A percentile compares a stretch with the other conserved stretches of the same genome.
These are phyloP conservation scores for Dactylonectria macrodidyma DNA, from an alignment of 2,329 filamentous ascomycete species.

Conservation along the genomic window DNA sequence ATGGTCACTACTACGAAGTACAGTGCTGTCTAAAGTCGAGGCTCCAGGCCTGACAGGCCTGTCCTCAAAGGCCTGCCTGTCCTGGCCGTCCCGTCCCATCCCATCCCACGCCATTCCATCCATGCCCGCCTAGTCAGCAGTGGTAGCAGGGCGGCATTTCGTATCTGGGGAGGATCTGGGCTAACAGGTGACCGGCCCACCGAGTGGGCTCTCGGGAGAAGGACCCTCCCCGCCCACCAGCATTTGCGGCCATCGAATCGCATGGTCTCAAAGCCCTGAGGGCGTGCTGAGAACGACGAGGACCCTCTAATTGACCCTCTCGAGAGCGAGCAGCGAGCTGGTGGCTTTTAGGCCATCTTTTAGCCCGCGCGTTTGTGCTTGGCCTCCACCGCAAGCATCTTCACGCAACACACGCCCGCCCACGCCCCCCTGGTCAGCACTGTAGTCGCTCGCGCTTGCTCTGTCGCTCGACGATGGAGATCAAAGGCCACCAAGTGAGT, in stretches of 20 bases:
- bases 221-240: constrained; percentile 34
- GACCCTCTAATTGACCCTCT: constrained; percentile 40
- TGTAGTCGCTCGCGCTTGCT: constrained; percentile 15
- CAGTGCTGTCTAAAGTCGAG: neutral
- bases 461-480: constrained; percentile 3
- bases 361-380: constrained; percentile 41
- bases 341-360: constrained; percentile 37
- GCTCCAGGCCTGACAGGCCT: neutral
- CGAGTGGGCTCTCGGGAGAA: constrained; percentile 41
- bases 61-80: constrained; percentile 1
- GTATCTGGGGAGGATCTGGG: constrained; percentile 48
- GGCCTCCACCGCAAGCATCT: constrained; percentile 23
- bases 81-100: constrained; percentile 25
- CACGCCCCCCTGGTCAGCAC: constrained; percentile 9
- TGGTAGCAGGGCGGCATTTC: constrained; percentile 36
- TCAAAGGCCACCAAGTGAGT: constrained; percentile 20
- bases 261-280: constrained; percentile 40
- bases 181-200: constrained; percentile 48
- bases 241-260: constrained; percentile 42
- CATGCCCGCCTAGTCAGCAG: constrained; percentile 21
- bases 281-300: constrained; percentile 33
- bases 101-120: constrained; percentile 28
- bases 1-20: neutral
- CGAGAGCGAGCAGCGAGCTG: constrained; percentile 43
- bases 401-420: constrained; percentile 21